Base-by-base conservation (phyloP, 2,329 filamentous ascomycete species). In the Cytospora piceicola region DNA sequence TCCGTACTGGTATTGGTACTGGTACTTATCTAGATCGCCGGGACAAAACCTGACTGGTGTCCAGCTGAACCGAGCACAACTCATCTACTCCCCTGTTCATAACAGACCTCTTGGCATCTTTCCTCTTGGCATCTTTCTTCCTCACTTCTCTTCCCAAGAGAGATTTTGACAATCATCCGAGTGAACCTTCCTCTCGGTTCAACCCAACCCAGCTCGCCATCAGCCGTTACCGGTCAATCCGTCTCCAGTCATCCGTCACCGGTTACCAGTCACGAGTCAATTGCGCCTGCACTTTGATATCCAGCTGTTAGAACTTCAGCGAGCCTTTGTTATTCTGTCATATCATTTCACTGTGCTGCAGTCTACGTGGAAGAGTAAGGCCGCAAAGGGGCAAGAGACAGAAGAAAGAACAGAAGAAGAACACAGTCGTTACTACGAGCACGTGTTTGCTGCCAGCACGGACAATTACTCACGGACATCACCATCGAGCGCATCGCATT, bases 291-390 rank as follows among this genome's bases (percentile, higher is more conserved):
- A 46, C 27, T 32, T 32, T 24, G 36, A 42, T 39, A n/a, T n/a
- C n/a, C n/a, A n/a, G n/a, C 30, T 56, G 30, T 22, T 42, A 58
- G 42, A 53, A 61, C 52, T 15, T 52, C 42, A 53, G 54, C 62
- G 32, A 55, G 51, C 53, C 22, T 12, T 27, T 24, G 42, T 57
- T 49, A 36, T 36, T 46, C 29, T 30, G 34, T 58, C 58, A 36
- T 61, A 46, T 65, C 62, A 58, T 59, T 59, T 52, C 62, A 62
- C 58, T 49, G 30, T 46, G 59, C 58, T 49, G 30, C 46, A 54
- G 39, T 24, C 32, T 53, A 55, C 30, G 22, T 62, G 49, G 53
- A 56, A 58, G 32, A 42, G 20, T 3, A 34, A 59, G 49, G 51
- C 54, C 49, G 39, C 59, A 32, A 54, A 52, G 53, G 54, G 36